Base-by-base conservation (phyloP, 2,329 filamentous ascomycete species). In the Pseudogymnoascus sp. region DNA sequence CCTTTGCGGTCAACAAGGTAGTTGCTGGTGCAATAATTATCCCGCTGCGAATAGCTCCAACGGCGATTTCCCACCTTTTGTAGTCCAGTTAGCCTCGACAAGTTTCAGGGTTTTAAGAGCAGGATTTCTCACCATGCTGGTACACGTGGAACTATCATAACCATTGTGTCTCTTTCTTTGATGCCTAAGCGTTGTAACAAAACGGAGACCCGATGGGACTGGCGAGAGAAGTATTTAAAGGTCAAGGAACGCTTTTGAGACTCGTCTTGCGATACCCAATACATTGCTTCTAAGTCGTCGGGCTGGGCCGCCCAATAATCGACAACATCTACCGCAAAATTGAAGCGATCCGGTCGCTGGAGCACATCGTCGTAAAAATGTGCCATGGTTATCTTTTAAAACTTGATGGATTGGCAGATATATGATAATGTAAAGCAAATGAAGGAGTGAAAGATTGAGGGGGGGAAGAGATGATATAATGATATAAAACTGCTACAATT, bases 21-120 rank as follows among this genome's bases (percentile, higher is more conserved):
- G 75, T 77, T 28, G 73, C 74, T 1, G 76, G 75, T 68, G 73
- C 75, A 15, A 77, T 64, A 6, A 78, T 71, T 33, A 77, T 69
- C 4, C 75, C 75, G 13, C 68, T 69, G 15, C 75, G 70, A 13
- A 78, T 66, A 35, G 70, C 71, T 19, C 75, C 75, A 1, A 74
- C 73, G 13, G 74, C 75, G 21, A 77, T 72, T 64, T 77, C 75
- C 76, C 75, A 77, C 73, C 71, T 72, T 72, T n/a, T n/a, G 13
- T 38, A 17, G 61, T 33, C 35, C 62, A 68, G 47, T 23, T 11
- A 38, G 47, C 21, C 60, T 21, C 17, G 9, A 28, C 35, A n/a
- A 42, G 17, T 19, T 21, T 19, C 17, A 11, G 23, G 4, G 23
- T 8, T 28, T 59, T 19, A 26, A 33, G 35, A 10, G 15, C n/a